Evolutionary conservation across 1,284 basidiomycete species (phyloP), one percentile per base, ranked within the genome.

Genomic region (Ustilago vetiveriae): DNA sequence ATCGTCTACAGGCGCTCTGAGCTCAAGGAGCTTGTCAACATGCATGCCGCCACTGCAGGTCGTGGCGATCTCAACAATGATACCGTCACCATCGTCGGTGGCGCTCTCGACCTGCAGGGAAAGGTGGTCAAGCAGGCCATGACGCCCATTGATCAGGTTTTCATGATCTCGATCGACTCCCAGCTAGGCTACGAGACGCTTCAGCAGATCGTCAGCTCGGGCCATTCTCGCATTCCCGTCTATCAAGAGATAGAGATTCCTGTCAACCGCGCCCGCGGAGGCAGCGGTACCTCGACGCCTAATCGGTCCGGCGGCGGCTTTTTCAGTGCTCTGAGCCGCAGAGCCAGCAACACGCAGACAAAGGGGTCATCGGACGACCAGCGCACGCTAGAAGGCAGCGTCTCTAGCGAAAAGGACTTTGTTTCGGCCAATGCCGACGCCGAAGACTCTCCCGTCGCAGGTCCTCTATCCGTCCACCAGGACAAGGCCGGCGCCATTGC

Each of bases 151-250:
- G 73, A 70, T 33, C 32, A 67, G 36, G 82, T 83, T 41, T 91
- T 91, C 82, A 92, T 92, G 90, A 84, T 94, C 30, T 89, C 89
- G 7, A 88, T 92, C 70, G 88, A 91, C 50, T 87, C 90, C 2
- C 88, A 87, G 72, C 86, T 94, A 23, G 91, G 92, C 79, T 92
- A 90, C 75, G 87, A 88, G 45, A 88, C 90, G 0, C 84, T 94
- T 37, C 88, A 88, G 72, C 85, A 87, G 74, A 88, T 92, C 38
- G 90, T 90, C 66, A 83, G 86, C 60, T 90, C 90, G 0, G 91
- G 91, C 0, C 91, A 92, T 80, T 91, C 90, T 67, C 81, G 85
- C 11, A 84, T 85, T 29, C 84, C 85, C 1, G 83, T 84, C 54
- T 82, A 83, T 63, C 79, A 82, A 44, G 80, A 83, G 48, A 62